These are phyloP conservation scores for Globisporangium spinosum DNA, from an alignment of 352 stramenopile species.

Conservation along the genomic window DNA sequence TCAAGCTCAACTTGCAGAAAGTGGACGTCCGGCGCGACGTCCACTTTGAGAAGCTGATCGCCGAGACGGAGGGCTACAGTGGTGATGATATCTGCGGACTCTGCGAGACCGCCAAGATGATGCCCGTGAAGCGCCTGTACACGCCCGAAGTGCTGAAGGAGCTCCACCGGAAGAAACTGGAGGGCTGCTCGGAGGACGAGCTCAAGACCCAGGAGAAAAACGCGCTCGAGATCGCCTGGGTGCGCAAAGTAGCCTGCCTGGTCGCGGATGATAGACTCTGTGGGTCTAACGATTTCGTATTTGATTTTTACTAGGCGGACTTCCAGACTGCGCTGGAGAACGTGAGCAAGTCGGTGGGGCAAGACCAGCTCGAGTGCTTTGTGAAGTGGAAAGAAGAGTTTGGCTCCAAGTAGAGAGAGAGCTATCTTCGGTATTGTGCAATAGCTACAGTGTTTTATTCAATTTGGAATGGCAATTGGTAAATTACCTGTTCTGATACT, in stretches of 20 bases:
- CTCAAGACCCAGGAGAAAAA: constrained; percentile 57
- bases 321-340: constrained; percentile 73
- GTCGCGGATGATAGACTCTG: too few relatives aligned
- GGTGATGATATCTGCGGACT: constrained; percentile 56
- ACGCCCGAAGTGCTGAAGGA: constrained; percentile 63
- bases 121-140: constrained; percentile 79
- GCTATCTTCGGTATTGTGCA: background rate
- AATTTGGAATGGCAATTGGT: background rate
- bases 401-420: constrained; percentile 61
- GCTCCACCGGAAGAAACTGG: constrained; percentile 49
- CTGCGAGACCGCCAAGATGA: constrained; percentile 73
- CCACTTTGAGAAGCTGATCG: constrained; percentile 63
- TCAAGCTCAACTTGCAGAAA: constrained; percentile 67
- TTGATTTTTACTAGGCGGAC: constrained; percentile 24
- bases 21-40: constrained; percentile 85
- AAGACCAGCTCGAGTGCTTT: constrained; percentile 73
- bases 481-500: background rate
- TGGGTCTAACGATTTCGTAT: background rate
- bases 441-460: background rate
- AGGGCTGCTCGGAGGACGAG: constrained; percentile 50
- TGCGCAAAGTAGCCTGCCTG: constrained; percentile 9
- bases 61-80: constrained; percentile 63
- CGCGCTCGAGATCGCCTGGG: constrained; percentile 49
- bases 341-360: constrained; percentile 79
- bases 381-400: constrained; percentile 79